Evolutionary conservation across 495 filamentous ascomycete genomes (phyloP).

Genomic region (Penicillium goetzii): DNA sequence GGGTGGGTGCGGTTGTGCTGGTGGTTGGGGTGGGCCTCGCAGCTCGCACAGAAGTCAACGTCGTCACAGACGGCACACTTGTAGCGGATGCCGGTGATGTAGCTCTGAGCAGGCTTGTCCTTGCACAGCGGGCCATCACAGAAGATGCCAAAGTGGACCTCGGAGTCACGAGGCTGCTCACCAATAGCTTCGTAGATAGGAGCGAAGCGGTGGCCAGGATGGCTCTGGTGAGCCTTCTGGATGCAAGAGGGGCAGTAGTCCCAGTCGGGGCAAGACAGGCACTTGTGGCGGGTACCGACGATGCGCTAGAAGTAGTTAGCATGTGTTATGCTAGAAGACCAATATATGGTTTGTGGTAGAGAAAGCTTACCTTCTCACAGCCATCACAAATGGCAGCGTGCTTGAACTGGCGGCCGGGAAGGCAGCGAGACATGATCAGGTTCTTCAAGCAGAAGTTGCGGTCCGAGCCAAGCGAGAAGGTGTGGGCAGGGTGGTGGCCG

Average conservation of each 20-base stretch:
- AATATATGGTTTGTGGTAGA: not conserved
- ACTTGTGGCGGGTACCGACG: conserved; percentile 93
- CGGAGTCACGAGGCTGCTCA: conserved; percentile 51
- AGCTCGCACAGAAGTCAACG: conserved; percentile 92
- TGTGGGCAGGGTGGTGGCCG: conserved; percentile 91
- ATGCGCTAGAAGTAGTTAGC: conserved; percentile 58
- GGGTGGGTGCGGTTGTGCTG: conserved; percentile 92
- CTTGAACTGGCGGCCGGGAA: conserved; percentile 76
- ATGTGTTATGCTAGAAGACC: not conserved
- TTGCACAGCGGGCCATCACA: conserved; percentile 95
- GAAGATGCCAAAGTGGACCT: conserved; percentile 81
- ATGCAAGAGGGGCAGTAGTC: conserved; percentile 89
- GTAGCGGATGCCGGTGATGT: conserved; percentile 86
- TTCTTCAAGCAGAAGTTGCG: conserved; percentile 45
- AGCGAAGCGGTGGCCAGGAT: conserved; percentile 88
- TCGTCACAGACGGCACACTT: conserved; percentile 98
- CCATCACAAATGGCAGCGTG: conserved; percentile 95
- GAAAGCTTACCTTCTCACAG: conserved; percentile 71
- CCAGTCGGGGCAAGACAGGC: conserved; percentile 95
- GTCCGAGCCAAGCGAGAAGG: conserved; percentile 57
- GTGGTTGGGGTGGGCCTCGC: conserved; percentile 85
- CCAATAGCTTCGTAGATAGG: conserved; percentile 80
- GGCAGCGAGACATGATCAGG: conserved; percentile 61
- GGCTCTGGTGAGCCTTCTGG: conserved; percentile 62
- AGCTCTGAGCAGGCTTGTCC: conserved; percentile 55